Conservation (phyloP, 257 asterid species). For the Cynanchum wilfordii region DNA sequence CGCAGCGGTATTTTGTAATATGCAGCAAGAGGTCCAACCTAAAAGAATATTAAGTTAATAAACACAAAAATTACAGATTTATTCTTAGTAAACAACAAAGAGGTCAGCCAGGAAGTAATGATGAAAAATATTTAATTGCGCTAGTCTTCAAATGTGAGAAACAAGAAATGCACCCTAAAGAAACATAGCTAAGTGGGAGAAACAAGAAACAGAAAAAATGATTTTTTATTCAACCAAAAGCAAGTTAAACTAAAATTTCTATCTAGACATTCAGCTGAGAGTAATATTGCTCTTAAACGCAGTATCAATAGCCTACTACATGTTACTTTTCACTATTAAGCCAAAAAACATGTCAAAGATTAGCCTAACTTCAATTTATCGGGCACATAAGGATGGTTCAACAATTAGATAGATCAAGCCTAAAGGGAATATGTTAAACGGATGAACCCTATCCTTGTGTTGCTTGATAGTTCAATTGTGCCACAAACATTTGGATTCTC, state of each 20-base stretch:
- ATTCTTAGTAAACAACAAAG: slow-evolving; percentile 1
- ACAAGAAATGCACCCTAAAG: not conserved
- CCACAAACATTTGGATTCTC: not conserved
- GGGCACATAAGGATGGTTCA: not conserved
- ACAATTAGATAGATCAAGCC: not conserved
- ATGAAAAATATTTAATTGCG: not conserved
- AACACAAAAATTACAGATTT: not conserved
- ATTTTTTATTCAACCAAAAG: not conserved
- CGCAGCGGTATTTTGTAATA: slow-evolving; percentile 94
- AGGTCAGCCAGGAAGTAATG: not conserved
- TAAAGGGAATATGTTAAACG: not conserved
- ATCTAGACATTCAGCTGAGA: not conserved
- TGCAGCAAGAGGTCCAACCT: slow-evolving; percentile 98
- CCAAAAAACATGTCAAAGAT: not conserved
- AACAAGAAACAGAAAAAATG: not conserved
- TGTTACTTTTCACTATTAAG: not conserved
- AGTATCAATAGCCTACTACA: not conserved
- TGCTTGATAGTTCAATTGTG: not conserved
- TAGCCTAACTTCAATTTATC: not conserved
- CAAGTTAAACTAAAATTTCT: not conserved
- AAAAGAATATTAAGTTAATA: slow-evolving; percentile 11
- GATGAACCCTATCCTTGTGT: not conserved
- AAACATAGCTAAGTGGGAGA: not conserved
- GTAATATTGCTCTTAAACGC: not conserved
- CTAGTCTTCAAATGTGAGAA: not conserved